phyloP scores from a whole-genome alignment of 768 basidiomycete genomes.

The Austroboletus festivus region DNA sequence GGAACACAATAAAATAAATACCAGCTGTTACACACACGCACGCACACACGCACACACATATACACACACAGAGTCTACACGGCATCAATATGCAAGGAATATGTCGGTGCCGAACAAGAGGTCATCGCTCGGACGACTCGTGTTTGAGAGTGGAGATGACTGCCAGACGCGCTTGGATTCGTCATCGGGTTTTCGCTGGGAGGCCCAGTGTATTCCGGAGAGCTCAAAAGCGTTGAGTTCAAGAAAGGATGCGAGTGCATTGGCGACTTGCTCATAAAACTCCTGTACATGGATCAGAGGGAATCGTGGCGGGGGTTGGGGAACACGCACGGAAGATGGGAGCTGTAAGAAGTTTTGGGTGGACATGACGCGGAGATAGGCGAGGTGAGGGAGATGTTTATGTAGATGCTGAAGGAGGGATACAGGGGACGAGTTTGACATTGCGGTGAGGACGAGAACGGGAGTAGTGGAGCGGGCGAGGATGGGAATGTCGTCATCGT shows the following conservation, averaged over 20 bases:
- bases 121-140: constrained; percentile 29
- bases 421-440: constrained; percentile 55
- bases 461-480: constrained; percentile 49
- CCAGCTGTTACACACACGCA: no score
- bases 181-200: constrained; percentile 43
- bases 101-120: constrained; percentile 30
- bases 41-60: constrained; percentile 11
- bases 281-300: constrained; percentile 37
- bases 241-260: constrained; percentile 55
- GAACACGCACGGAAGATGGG: constrained; percentile 43
- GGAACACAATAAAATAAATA: no score
- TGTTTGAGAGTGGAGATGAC: constrained; percentile 42
- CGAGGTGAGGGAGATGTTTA: constrained; percentile 54
- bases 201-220: constrained; percentile 73
- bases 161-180: constrained; percentile 51
- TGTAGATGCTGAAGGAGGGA: constrained; percentile 57
- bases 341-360: constrained; percentile 49
- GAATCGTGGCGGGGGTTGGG: neutral
- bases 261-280: constrained; percentile 61
- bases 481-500: constrained; percentile 50
- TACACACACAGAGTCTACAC: constrained; percentile 14
- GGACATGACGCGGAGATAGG: constrained; percentile 63
- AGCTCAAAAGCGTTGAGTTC: constrained; percentile 67
- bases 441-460: constrained; percentile 56
- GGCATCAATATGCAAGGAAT: constrained; percentile 28